Conservation (phyloP, 441 rosid genomes). For the Populus hybrid region DNA sequence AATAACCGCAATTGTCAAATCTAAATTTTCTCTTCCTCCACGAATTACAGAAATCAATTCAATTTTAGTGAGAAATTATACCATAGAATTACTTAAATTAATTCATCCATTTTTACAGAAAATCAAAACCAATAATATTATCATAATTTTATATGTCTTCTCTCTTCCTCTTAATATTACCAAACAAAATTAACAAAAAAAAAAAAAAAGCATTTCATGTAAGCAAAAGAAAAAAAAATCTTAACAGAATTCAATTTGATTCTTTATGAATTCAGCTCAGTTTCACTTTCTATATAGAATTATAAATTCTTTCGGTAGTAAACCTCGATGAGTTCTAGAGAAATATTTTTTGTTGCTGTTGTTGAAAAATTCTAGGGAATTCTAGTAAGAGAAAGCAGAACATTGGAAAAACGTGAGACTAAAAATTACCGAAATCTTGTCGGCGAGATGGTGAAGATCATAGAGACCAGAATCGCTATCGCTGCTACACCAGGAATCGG, state of each 20-base stretch:
- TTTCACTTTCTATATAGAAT: neutral
- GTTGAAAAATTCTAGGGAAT: neutral
- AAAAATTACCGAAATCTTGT: conserved; percentile 58
- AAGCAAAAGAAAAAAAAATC: neutral
- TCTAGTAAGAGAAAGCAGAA: neutral
- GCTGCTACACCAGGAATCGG: conserved; percentile 75
- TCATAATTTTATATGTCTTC: neutral
- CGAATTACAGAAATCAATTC: neutral
- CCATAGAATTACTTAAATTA: neutral
- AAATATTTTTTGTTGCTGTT: too few species aligned
- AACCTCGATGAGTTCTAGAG: neutral
- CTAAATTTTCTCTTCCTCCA: neutral
- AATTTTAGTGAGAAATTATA: neutral
- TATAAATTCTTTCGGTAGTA: neutral
- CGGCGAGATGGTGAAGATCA: conserved; percentile 72
- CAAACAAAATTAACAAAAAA: neutral
- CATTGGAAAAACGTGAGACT: neutral
- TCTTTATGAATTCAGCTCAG: neutral
- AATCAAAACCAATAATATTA: neutral
- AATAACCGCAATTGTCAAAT: neutral
- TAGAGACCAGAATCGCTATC: conserved; percentile 76
- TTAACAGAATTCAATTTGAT: neutral
- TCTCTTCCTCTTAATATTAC: neutral
- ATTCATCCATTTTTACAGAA: neutral
- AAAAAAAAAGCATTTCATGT: neutral